phyloP scores from a whole-genome alignment of 768 basidiomycete species.

The Leccinum ochraceum region DNA sequence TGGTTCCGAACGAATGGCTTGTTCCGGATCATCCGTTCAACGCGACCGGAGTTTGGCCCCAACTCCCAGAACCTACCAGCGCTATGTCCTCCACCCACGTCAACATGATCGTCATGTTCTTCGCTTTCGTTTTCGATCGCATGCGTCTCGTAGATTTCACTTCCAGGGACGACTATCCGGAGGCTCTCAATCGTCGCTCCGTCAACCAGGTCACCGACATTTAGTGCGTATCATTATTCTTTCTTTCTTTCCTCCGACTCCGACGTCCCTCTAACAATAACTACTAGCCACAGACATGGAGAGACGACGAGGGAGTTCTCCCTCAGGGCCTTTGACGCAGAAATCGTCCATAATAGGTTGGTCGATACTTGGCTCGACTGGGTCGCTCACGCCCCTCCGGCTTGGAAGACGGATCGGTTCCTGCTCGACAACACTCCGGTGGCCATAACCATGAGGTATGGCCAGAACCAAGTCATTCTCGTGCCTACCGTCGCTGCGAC shows the following conservation, averaged over 20 bases:
- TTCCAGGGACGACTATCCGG: neutral
- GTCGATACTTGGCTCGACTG: neutral
- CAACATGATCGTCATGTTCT: neutral
- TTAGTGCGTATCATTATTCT: neutral
- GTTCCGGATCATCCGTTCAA: neutral
- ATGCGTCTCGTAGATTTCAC: neutral
- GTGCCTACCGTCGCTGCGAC: neutral
- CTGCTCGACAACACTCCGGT: neutral
- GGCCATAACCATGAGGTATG: constrained; percentile 6
- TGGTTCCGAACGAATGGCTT: constrained; percentile 3
- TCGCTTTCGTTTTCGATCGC: neutral
- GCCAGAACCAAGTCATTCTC: constrained; percentile 5
- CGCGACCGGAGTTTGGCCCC: accelerated
- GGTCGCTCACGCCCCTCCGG: neutral
- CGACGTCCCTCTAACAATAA: neutral
- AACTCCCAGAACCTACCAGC: neutral
- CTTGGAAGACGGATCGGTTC: neutral
- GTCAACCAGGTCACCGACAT: neutral
- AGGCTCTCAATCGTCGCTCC: neutral
- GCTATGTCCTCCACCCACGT: neutral
- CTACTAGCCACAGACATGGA: neutral
- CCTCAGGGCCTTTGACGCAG: neutral
- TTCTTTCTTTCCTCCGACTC: neutral
- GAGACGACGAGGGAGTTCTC: neutral
- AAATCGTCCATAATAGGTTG: neutral